Conservation (phyloP, 2,329 filamentous ascomycete species). For the Pseudogymnoascus sp. region DNA sequence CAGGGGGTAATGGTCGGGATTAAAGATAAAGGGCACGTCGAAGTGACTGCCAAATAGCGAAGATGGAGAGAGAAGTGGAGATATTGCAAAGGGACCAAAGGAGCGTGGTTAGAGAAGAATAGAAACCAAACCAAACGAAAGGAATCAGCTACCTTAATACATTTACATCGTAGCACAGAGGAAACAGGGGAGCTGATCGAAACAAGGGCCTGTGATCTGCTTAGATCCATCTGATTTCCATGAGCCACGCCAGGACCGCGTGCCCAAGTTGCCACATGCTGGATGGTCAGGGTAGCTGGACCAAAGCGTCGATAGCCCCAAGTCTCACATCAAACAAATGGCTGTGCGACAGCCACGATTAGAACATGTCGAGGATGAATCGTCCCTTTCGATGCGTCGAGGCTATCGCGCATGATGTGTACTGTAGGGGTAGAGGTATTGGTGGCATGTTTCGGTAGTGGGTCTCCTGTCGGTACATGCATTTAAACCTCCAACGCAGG, state of each 20-base stretch:
- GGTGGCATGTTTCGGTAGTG: constrained; percentile 1
- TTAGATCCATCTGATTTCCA: not conserved
- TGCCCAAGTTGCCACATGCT: not conserved
- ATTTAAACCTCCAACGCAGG: not conserved
- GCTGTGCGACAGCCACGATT: not conserved
- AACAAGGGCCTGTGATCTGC: not conserved
- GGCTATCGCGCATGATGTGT: not conserved
- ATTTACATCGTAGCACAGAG: not conserved
- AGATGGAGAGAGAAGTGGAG: not conserved
- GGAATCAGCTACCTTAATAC: not conserved
- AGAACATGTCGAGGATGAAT: not conserved
- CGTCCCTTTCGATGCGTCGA: not conserved
- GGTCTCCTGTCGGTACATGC: not conserved
- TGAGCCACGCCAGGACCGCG: constrained; percentile 2
- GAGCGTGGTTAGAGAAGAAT: not conserved
- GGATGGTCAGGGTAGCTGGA: not conserved
- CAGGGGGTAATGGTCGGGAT: not conserved
- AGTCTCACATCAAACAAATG: not conserved
- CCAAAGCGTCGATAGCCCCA: not conserved
- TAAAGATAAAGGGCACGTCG: not conserved
- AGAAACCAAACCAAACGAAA: constrained; percentile 2
- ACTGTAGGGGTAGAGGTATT: not conserved
- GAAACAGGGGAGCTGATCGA: not conserved
- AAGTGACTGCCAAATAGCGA: not conserved
- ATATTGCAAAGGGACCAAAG: not conserved